phyloP scores from a whole-genome alignment of 495 filamentous ascomycete species.

The Penicillium argentinense region DNA sequence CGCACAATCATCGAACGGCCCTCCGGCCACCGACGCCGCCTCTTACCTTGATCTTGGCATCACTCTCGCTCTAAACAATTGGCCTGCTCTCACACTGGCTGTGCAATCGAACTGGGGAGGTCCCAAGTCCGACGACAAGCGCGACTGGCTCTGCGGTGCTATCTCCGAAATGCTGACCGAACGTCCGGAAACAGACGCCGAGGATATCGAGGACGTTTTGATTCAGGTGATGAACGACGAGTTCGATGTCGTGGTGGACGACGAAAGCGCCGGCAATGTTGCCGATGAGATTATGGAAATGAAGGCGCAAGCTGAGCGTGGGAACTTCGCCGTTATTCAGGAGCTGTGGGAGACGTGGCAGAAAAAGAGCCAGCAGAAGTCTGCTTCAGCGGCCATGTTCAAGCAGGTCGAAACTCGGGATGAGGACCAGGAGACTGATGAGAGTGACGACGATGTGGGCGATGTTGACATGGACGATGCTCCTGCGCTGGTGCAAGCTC shows the following conservation, averaged over 20 bases:
- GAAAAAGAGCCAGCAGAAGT: conserved; percentile 52
- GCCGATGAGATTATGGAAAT: conserved; percentile 70
- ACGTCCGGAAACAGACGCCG: conserved; percentile 72
- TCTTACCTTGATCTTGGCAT: conserved; percentile 77
- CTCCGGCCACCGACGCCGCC: conserved; percentile 22
- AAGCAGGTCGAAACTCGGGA: conserved; percentile 54
- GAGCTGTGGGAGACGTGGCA: conserved; percentile 66
- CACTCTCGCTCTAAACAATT: conserved; percentile 74
- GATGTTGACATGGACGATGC: conserved; percentile 79
- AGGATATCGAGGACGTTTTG: conserved; percentile 79
- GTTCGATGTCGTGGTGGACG: conserved; percentile 88
- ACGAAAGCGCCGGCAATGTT: conserved; percentile 75
- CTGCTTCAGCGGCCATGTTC: conserved; percentile 53
- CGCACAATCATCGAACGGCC: conserved; percentile 16
- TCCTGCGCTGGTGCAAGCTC: conserved; percentile 56
- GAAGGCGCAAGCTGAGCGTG: conserved; percentile 57
- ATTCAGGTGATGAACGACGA: conserved; percentile 92
- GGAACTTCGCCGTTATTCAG: conserved; percentile 68
- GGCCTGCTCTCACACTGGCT: conserved; percentile 83
- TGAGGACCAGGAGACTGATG: conserved; percentile 53
- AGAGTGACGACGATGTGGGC: conserved; percentile 58
- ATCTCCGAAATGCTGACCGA: conserved; percentile 77
- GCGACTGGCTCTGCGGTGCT: conserved; percentile 92
- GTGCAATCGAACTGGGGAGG: conserved; percentile 89
- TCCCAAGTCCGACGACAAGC: conserved; percentile 78